Base-by-base conservation (phyloP, 2,329 filamentous ascomycete species). In the Pyricularia grisea region DNA sequence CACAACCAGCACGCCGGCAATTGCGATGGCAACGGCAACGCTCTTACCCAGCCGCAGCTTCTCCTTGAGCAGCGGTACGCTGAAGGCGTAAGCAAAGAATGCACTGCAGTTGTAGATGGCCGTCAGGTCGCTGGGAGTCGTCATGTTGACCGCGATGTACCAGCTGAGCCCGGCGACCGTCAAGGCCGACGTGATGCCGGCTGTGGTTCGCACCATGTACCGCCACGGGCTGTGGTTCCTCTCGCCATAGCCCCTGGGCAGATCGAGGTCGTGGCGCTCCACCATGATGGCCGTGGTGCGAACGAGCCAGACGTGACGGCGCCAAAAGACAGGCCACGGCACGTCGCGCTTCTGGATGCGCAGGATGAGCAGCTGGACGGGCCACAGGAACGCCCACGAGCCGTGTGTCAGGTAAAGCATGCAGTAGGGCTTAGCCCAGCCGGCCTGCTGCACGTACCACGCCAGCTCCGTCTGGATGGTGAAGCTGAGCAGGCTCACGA, bases 101-200 rank as follows among this genome's bases (percentile, higher is more conserved):
- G 95, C 94, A 68, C 92, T 97, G 84, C 95, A 99, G 81, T 99
- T 99, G 85, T 99, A 99, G 74, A 99, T 99, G 68, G 95, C 95
- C 0, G 95, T 99, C 74, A 99, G 81, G 78, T 99, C 95, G 73
- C 91, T 93, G 2, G 95, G 91, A 3, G 92, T 97, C 0, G 95
- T 99, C 83, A 97, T 81, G 79, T 93, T 92, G 70, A 99, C 94
- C 20, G 95, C 94, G 50, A 98, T 85, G 76, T 98, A 99, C 95
- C 95, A 99, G 74, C 91, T 94, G 68, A 94, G 87, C 30, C 95
- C 95, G 0, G 94, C 95, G 58, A 98, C 83, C 2, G 95, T 99
- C 69, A 99, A 84, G 7, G 94, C 89, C 68, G 85, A 91, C 6
- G 95, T 97, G 72, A 99, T 87, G 70, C 93, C 88, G 3, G 90